Evolutionary conservation across 805 yeast species (phyloP), one percentile per base, ranked within the genome.

Genomic region (Wickerhamiella australiensis): DNA sequence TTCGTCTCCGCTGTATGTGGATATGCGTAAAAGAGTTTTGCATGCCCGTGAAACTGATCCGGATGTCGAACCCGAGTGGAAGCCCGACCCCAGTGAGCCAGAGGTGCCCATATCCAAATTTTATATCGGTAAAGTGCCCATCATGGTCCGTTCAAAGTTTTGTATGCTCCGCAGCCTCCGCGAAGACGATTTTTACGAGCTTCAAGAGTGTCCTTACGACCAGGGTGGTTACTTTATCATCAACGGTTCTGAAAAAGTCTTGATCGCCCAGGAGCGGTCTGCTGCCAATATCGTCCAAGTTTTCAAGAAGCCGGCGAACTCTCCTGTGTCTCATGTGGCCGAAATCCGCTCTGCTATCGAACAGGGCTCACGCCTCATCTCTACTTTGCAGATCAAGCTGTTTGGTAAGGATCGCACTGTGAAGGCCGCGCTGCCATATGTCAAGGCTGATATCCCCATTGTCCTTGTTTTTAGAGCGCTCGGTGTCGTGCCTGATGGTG

Each of bases 161-260:
- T 92, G 99, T 77, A 79, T 88, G 71, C 75, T 92, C 60, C 77
- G 86, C 62, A 95, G 85, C 53, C 75, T 92, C 57, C 79, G 85
- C 7, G 97, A 92, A 59, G 86, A 85, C 58, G 98, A 92, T 68
- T 77, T 88, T 61, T 92, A 88, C 68, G 94, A 87, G 60, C 77
- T 92, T 63, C 88, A 92, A 68, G 99, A 92, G 69, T 92, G 99
- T 70, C 98, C 98, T 27, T 92, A 85, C 68, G 99, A 92, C 74
- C 94, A 92, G 94, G 99, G 99, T 67, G 99, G 99, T 54, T 92
- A 92, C 68, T 92, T 92, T 65, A 88, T 92, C 59, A 92, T 92
- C 63, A 92, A 92, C 70, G 99, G 99, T 60, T 86, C 96, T 18
- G 99, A 92, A 66, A 92, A 92, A 67, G 99, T 92, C 50, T 73